A percentile compares a stretch with the other conserved stretches of the same genome.
These are phyloP conservation scores for Globisporangium emineosum DNA, from an alignment of 352 stramenopile genomes.

Conservation along the genomic window DNA sequence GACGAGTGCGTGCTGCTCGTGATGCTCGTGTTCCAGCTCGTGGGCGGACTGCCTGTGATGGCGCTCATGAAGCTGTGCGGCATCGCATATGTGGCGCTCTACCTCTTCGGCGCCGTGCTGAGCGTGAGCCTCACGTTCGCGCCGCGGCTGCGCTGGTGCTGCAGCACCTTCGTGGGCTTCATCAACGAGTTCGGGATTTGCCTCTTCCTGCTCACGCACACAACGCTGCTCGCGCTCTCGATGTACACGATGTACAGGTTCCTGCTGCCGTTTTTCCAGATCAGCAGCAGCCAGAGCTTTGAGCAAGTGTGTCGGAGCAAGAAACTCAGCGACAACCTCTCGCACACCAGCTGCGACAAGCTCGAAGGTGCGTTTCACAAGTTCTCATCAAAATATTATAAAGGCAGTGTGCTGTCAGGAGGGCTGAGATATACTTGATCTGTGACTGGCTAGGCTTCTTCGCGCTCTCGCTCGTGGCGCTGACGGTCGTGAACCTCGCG, in stretches of 20 bases:
- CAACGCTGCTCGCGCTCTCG: slow-evolving; percentile 31
- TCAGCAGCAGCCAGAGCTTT: slow-evolving; percentile 23
- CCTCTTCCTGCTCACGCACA: slow-evolving; percentile 41
- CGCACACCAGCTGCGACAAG: slow-evolving; percentile 37
- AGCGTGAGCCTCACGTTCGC: slow-evolving; percentile 43
- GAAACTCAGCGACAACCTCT: slow-evolving; percentile 41
- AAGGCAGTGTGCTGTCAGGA: too few species aligned
- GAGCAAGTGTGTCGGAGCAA: slow-evolving; percentile 23
- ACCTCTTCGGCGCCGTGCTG: slow-evolving; percentile 31
- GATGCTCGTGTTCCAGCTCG: slow-evolving; percentile 37
- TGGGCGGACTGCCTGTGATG: slow-evolving; percentile 40
- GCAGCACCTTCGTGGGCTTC: slow-evolving; percentile 23
- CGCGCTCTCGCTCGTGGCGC: slow-evolving; percentile 36
- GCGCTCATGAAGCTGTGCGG: slow-evolving; percentile 48
- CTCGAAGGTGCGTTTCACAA: slow-evolving; percentile 32
- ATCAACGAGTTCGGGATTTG: slow-evolving; percentile 45
- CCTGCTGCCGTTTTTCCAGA: slow-evolving; percentile 32
- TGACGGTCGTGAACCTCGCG: slow-evolving; percentile 37
- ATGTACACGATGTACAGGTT: slow-evolving; percentile 41
- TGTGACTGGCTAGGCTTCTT: slow-evolving; percentile 27
- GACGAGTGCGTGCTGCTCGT: slow-evolving; percentile 45
- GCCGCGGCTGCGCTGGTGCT: slow-evolving; percentile 35
- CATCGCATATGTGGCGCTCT: slow-evolving; percentile 32
- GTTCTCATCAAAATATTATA: too few species aligned
- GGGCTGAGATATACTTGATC: too few species aligned